Evolutionary conservation across 148 eudicot genomes (phyloP), one percentile per base, ranked within the genome.

Genomic region (Arbutus unedo): DNA sequence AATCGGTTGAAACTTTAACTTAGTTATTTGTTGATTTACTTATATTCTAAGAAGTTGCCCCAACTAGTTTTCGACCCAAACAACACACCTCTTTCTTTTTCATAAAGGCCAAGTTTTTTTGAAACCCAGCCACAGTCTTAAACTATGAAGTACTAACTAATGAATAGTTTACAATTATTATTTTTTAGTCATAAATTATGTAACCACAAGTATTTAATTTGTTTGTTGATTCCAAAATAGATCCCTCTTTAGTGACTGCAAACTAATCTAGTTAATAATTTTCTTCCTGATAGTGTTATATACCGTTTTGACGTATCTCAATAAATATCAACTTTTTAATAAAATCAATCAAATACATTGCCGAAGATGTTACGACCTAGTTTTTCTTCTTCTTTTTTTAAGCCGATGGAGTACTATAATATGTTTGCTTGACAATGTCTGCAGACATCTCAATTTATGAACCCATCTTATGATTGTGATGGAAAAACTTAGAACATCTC

Each of bases 111-210:
- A 19, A 38, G 8, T 72, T 72, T 54, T 16, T 8, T 64, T 55
- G 83, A 81, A 81, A 81, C 70, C 83, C 78, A 74, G 31, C 68
- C 73, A 72, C 19, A 68, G 60, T 4, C n/a, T 56, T 56, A 9
- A 51, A 51, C 3, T 51, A 51, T 8, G 54, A 13, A 1, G 3
- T 51, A 51, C 54, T 51, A 51, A 51, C 14, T 51, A 51, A 51
- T 51, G 54, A 51, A 51, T 51, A 8, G 8, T 31, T 31, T 31
- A 31, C 53, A 51, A 51, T 56, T 2, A 31, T 3, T 5, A 19
- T n/a, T 67, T 18, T 67, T 9, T 38, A 31, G 44, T 31, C 9
- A 25, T 68, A 38, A 23, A 6, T 41, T 4, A 23, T 64, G 3
- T 23, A 31, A 21, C 54, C 49, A 64, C 15, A 15, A 45, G 74